Evolutionary conservation across 108 stramenopile species (phyloP), one percentile per base, ranked within the genome.

Genomic region (Cyclotella kingstonii): DNA sequence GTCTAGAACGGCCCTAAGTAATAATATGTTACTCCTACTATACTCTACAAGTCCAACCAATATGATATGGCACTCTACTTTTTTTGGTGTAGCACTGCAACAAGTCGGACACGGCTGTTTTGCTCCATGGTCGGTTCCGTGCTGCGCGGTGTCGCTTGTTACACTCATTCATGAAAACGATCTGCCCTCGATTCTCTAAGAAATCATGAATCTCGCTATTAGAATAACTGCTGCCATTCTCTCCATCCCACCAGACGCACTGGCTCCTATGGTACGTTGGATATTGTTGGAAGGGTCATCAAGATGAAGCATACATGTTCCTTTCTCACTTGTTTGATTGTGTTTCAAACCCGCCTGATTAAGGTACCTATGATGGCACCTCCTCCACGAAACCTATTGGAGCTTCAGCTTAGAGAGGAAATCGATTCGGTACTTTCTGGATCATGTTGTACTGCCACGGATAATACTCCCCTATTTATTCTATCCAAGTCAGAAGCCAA

Each of bases 311-410:
- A 44, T 5, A 12, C 19, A 5, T 5, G 19, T 14, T n/a, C 6
- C 19, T 44, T 14, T 14, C 43, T 2, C 1, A 12, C 18, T 21
- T 34, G 10, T 10, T 21, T 21, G 31, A 18, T 18, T 9, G 22
- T 17, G 17, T 8, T 46, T 17, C 15, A 17, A 46, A 23, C 17
- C n/a, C 12, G 23, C 45, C 18, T 53, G 25, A 8, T 29, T 7
- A 27, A 53, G 52, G 52, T 53, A 12, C 81, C 81, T 22, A 73
- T 77, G 80, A 69, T 81, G 63, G 81, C 72, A 27, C 81, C 81
- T n/a, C 59, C 81, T 19, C 84, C 84, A 25, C 21, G 49, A 31
- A 63, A 68, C 17, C 19, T 17, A 12, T 28, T 73, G 27, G 76
- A 82, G 38, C 33, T 46, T 19, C 63, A 58, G 38, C 47, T 72